Evolutionary conservation across 2,329 filamentous ascomycete species (phyloP).

Genomic region (Sclerotinia minor): DNA sequence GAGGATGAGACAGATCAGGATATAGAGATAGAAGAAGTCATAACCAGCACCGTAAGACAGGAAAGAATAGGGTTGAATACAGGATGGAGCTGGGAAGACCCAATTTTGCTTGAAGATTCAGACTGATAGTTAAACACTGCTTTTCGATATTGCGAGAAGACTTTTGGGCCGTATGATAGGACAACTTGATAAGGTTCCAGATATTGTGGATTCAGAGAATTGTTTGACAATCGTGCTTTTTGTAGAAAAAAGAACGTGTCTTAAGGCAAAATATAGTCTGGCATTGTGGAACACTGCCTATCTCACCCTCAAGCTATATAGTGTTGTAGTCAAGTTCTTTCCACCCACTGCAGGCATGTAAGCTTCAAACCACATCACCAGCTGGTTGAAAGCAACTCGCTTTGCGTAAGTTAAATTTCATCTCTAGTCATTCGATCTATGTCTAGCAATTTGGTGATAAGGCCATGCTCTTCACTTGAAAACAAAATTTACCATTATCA

Average conservation of each 20-base stretch:
- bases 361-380: not conserved
- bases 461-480: not conserved
- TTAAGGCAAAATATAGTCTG: not conserved
- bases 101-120: constrained; percentile 10
- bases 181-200: not conserved
- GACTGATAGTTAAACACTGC: not conserved
- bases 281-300: not conserved
- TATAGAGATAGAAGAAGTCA: not conserved
- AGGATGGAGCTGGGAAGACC: not conserved
- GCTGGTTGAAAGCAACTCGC: constrained; percentile 4
- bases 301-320: not conserved
- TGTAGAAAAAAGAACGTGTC: not conserved
- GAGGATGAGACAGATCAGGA: not conserved
- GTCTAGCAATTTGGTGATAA: not conserved
- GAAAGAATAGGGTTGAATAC: no score
- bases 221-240: not conserved
- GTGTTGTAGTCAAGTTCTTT: not conserved
- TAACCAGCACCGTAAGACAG: not conserved
- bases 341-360: not conserved
- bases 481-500: not conserved
- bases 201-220: not conserved
- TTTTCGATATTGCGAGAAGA: not conserved
- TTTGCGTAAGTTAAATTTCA: constrained; percentile 1
- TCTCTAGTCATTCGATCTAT: not conserved
- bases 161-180: not conserved